Base-by-base conservation (phyloP, 1,139 yeast species). In the Hansenula anomala region DNA sequence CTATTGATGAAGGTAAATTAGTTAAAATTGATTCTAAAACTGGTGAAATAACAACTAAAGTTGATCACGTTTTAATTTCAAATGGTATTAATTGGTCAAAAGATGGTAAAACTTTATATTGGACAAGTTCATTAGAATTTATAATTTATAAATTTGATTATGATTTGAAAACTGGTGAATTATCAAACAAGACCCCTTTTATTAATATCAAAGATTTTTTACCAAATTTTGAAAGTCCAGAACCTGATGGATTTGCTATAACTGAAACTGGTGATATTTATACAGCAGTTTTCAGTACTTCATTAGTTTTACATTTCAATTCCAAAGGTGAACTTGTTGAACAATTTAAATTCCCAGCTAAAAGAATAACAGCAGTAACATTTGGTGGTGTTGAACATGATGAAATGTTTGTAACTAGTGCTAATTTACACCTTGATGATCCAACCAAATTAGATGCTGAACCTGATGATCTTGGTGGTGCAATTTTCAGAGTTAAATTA, bases 191-290 rank as follows among this genome's bases (percentile, higher is more conserved):
- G 39, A 52, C 59, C 30, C 56, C 60, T 18, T 72, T 71, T 47
- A 63, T 80, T 33, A 63, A 72, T 31, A 52, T 73, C 26, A 61
- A 60, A 30, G 62, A 65, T 14, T 46, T 63, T 3, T 61, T 61
- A 38, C 58, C 61, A 9, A 60, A 55, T 1, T 46, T 57, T 42
- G 54, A 54, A 36, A 46, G 63, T 43, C 69, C 82, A 3, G 92
- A 78, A 53, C 96, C 97, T 0, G 97, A 90, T 59, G 97, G 97
- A 27, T 69, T 85, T 49, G 69, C 80, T 17, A 64, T 84, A 46
- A 78, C 86, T 36, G 60, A 62, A 10, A 70, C 75, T 35, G 85
- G 81, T n/a, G 70, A 77, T 41, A 58, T 90, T 28, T 86, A 76
- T 64, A 65, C 80, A 2, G 85, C 95, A 0, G 74, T 86, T 10